These are phyloP conservation scores for Nemania abortiva DNA, from an alignment of 2,329 filamentous ascomycete genomes.

Conservation along the genomic window DNA sequence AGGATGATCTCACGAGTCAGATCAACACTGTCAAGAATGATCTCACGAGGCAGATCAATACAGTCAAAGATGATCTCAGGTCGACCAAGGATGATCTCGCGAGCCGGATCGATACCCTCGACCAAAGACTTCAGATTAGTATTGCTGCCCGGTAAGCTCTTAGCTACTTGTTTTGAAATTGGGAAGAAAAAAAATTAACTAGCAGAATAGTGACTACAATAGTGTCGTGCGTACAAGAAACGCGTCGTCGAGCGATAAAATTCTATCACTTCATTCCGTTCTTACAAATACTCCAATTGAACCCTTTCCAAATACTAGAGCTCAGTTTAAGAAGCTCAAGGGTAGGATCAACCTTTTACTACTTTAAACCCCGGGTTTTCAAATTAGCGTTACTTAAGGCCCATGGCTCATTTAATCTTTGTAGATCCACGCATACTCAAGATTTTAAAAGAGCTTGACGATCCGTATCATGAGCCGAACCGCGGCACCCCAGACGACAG, in stretches of 20 bases:
- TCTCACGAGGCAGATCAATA: background rate
- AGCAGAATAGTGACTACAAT: background rate
- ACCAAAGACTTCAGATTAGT: background rate
- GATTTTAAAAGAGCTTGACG: no score
- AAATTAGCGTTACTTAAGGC: no score
- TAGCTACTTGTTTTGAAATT: background rate
- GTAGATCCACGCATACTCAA: no score
- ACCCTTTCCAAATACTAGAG: no score
- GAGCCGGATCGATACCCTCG: background rate
- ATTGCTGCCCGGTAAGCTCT: background rate
- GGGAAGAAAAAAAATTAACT: background rate
- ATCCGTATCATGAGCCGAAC: no score
- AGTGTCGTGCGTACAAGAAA: background rate
- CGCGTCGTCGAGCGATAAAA: background rate
- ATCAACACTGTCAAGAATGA: background rate
- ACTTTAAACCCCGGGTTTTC: no score
- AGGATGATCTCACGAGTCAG: background rate
- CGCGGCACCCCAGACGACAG: no score
- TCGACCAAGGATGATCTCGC: background rate
- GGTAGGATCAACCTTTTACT: no score
- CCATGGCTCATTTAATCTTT: no score
- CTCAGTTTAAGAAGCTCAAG: no score
- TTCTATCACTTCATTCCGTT: background rate
- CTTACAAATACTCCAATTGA: background rate
- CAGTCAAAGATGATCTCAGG: background rate